phyloP scores from a whole-genome alignment of 345 rosid genomes.

The Eucalyptus marginata region DNA sequence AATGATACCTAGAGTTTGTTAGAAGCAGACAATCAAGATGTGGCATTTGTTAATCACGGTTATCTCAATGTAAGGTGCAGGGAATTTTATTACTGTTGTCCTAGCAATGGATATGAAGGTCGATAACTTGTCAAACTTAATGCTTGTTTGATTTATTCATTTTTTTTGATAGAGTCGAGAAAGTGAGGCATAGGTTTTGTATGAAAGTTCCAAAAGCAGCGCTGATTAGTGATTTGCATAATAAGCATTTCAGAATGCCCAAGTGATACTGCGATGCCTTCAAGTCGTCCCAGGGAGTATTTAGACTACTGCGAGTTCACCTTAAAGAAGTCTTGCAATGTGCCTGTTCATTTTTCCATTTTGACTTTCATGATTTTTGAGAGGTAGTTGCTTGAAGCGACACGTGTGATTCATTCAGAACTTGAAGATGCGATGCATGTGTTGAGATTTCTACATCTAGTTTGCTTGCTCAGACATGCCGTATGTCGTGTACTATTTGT shows the following conservation, averaged over 20 bases:
- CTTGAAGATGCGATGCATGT: no score
- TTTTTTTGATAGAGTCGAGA: conserved; percentile 56
- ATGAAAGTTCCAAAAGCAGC: conserved; percentile 44
- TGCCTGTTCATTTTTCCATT: background rate
- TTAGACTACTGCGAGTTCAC: background rate
- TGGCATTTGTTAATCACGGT: background rate
- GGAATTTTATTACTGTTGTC: background rate
- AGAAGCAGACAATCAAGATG: background rate
- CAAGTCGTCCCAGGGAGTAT: background rate
- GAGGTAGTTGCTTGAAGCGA: no score
- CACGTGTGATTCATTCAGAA: no score
- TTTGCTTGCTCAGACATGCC: no score
- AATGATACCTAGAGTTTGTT: background rate
- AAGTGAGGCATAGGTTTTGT: conserved; percentile 71
- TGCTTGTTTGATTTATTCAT: background rate
- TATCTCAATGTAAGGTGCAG: background rate
- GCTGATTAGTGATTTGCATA: background rate
- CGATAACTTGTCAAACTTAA: background rate
- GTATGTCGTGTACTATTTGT: background rate
- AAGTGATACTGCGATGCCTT: background rate
- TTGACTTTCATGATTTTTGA: background rate
- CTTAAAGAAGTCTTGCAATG: background rate
- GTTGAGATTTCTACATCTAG: no score
- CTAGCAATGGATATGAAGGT: background rate
- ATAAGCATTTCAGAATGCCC: background rate